A percentile compares a stretch with the other conserved stretches of the same genome.
Conservation (phyloP, 768 basidiomycete genomes). For the Multifurca ochricompacta region DNA sequence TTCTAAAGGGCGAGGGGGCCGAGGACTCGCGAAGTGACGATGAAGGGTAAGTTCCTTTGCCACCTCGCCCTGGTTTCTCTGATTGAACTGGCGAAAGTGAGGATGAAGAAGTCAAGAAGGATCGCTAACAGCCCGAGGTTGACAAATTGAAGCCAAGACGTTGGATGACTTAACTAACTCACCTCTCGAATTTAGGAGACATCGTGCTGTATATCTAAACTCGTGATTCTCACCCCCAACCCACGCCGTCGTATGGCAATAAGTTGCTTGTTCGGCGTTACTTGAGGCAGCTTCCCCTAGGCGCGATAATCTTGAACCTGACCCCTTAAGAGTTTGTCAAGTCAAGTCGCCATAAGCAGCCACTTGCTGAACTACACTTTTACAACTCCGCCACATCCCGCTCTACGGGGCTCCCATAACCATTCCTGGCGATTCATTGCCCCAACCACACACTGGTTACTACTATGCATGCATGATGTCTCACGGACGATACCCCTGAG, state of each 20-base stretch:
- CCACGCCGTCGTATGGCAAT: background rate
- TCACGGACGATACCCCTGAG: too few species aligned
- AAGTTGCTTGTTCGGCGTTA: background rate
- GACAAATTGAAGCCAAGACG: background rate
- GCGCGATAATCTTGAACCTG: background rate
- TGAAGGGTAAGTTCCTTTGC: slow-evolving; percentile 44
- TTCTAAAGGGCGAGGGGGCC: slow-evolving; percentile 66
- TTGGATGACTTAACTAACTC: slow-evolving; percentile 2
- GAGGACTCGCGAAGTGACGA: slow-evolving; percentile 85
- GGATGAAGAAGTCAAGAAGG: slow-evolving; percentile 28
- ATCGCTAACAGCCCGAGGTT: slow-evolving; percentile 21
- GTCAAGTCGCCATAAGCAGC: too few species aligned
- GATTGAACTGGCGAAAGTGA: slow-evolving; percentile 16
- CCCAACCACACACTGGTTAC: too few species aligned
- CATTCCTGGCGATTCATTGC: background rate
- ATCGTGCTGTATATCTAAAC: slow-evolving; percentile 5
- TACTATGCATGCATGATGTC: too few species aligned
- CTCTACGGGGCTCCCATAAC: too few species aligned
- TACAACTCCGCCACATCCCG: background rate
- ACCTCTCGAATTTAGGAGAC: slow-evolving; percentile 1
- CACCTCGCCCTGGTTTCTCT: background rate
- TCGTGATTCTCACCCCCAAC: background rate
- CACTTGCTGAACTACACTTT: background rate
- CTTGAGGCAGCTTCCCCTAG: background rate
- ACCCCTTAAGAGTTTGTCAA: background rate